A percentile compares a stretch with the other conserved stretches of the same genome.
These are phyloP conservation scores for Coemansia sp. DNA, from an alignment of 192 early-diverging fungal genomes.

Conservation along the genomic window DNA sequence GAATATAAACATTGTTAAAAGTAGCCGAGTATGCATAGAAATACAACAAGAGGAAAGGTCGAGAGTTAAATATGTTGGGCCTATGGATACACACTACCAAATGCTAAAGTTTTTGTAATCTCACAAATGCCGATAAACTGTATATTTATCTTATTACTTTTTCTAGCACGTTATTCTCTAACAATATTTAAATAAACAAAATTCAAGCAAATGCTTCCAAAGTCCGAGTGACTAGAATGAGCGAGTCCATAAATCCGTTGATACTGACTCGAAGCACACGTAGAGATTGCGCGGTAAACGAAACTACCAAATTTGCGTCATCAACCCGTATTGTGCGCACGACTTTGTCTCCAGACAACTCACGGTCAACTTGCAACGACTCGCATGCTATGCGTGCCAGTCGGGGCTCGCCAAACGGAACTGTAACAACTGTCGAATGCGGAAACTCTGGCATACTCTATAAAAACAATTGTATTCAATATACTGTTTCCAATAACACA, in stretches of 20 bases:
- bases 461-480: background rate
- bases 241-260: conserved; percentile 53
- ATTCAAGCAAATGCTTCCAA: conserved; percentile 32
- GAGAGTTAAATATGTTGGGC: too few species aligned
- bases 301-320: conserved; percentile 16
- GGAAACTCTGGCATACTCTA: conserved; percentile 18
- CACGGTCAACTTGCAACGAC: conserved; percentile 35
- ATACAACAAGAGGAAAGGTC: too few species aligned
- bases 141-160: too few species aligned
- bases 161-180: too few species aligned
- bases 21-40: too few species aligned
- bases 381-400: conserved; percentile 32
- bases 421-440: conserved; percentile 22
- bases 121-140: too few species aligned
- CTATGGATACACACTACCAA: too few species aligned
- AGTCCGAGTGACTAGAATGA: conserved; percentile 45
- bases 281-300: conserved; percentile 20
- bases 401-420: conserved; percentile 26
- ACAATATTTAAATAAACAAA: too few species aligned
- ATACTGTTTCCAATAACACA: too few species aligned
- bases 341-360: conserved; percentile 35
- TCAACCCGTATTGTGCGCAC: conserved; percentile 9
- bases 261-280: conserved; percentile 45
- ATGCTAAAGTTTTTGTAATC: too few species aligned
- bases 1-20: too few species aligned